Percentiles rank a stretch among this genome's conserved stretches.
Conservation (phyloP, 768 basidiomycete genomes). For the Mycena chlorophos region DNA sequence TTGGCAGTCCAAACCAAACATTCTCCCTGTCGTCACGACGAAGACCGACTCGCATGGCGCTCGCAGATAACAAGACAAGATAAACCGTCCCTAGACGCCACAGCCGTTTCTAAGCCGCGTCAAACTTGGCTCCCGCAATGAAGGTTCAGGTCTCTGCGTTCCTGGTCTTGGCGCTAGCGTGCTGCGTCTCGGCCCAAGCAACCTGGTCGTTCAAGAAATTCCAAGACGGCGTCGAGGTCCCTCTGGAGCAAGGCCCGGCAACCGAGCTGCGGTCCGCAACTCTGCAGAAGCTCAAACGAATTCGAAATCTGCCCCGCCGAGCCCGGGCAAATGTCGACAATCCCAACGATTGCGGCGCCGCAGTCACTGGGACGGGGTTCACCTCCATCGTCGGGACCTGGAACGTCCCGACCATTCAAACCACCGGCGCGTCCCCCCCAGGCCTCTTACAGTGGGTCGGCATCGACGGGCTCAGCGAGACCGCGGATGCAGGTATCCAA, state of each 20-base stretch:
- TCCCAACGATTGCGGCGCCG: conserved; percentile 18
- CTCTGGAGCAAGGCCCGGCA: conserved; percentile 4
- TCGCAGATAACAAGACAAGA: no score
- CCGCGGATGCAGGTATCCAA: conserved; percentile 14
- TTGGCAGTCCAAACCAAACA: no score
- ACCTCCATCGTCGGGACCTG: conserved; percentile 16
- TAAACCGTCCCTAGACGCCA: no score
- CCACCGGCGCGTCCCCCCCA: conserved; percentile 14
- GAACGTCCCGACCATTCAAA: conserved; percentile 14
- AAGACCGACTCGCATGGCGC: no score
- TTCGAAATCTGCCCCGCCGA: conserved; percentile 3
- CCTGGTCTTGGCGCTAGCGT: conserved; percentile 10
- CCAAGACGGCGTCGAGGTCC: conserved; percentile 14
- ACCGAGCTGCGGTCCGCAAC: conserved; percentile 15
- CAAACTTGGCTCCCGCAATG: no score
- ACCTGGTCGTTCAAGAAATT: conserved; percentile 17
- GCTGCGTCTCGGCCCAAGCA: conserved; percentile 10
- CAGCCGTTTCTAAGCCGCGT: no score
- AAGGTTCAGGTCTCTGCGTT: conserved; percentile 9
- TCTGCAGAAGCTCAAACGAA: conserved; percentile 10
- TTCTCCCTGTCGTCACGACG: no score
- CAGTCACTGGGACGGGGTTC: conserved; percentile 15
- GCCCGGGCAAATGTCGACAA: conserved; percentile 9
- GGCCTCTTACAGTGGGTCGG: conserved; percentile 16
- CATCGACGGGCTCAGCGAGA: conserved; percentile 18